These are phyloP conservation scores for Hyaloscypha bicolor DNA, from an alignment of 495 filamentous ascomycete genomes.

Conservation along the genomic window DNA sequence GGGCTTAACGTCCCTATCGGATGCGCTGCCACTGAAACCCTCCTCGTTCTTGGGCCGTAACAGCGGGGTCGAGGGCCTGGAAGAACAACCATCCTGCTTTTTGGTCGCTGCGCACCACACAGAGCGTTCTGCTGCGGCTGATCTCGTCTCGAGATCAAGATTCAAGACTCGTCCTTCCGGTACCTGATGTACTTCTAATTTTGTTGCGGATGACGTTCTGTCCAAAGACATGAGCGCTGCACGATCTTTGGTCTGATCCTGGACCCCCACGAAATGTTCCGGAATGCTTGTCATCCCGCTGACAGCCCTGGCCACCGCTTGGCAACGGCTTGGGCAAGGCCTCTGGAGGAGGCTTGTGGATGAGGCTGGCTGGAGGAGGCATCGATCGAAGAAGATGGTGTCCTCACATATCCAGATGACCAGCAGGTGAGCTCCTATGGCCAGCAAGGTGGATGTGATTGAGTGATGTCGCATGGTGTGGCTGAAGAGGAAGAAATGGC, in stretches of 20 bases:
- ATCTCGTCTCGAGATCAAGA: slow-evolving; percentile 12
- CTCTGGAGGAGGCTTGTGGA: too few relatives aligned
- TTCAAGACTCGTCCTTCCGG: background rate
- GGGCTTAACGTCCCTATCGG: background rate
- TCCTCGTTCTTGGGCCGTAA: background rate
- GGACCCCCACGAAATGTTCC: background rate
- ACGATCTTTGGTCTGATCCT: too few relatives aligned
- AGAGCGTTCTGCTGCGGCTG: background rate
- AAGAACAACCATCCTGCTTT: slow-evolving; percentile 4
- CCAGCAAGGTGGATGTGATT: background rate
- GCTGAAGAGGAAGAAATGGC: background rate
- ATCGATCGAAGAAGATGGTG: background rate
- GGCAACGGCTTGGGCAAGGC: background rate
- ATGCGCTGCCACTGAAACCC: background rate
- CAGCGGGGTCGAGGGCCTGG: background rate
- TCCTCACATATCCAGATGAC: background rate
- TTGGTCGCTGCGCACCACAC: background rate
- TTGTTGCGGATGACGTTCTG: slow-evolving; percentile 9
- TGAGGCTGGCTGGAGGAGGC: background rate
- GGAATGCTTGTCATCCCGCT: background rate
- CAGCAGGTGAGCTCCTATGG: background rate
- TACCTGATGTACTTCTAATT: background rate
- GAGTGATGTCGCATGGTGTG: background rate
- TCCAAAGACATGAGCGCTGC: background rate
- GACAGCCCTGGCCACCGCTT: background rate